These are phyloP conservation scores for Penstemon eatonii DNA, from an alignment of 257 asterid species.

Conservation along the genomic window DNA sequence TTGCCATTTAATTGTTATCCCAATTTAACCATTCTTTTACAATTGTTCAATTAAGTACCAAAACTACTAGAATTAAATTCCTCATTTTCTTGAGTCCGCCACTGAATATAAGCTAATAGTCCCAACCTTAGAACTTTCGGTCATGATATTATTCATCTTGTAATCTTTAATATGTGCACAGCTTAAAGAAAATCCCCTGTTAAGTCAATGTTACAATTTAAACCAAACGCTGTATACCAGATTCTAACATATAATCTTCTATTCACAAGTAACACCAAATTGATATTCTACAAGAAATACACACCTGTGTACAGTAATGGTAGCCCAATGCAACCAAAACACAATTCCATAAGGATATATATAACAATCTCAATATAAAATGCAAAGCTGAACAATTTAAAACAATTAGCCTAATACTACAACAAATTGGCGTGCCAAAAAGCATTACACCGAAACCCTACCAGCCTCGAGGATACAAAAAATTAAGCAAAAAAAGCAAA, in stretches of 20 bases:
- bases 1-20: too few species aligned
- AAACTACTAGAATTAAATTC: neutral
- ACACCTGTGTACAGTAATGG: neutral
- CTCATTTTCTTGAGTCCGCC: neutral
- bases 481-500: neutral
- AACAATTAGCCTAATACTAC: neutral
- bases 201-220: neutral
- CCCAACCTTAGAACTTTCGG: neutral
- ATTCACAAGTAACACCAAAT: neutral
- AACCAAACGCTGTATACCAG: neutral
- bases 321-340: neutral
- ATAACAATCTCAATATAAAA: constrained; percentile 1
- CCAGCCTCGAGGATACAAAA: constrained; percentile 11
- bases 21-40: neutral
- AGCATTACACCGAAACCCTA: constrained; percentile 17
- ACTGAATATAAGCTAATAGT: neutral
- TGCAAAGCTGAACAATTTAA: neutral
- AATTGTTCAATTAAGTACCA: too few species aligned
- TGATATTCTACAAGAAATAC: neutral
- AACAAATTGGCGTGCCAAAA: constrained; percentile 10
- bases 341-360: neutral
- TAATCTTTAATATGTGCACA: neutral
- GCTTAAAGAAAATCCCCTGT: neutral
- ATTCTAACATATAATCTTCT: neutral
- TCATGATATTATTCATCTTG: neutral